Base-by-base conservation (phyloP, 2,329 filamentous ascomycete species). In the Talaromyces sp. region DNA sequence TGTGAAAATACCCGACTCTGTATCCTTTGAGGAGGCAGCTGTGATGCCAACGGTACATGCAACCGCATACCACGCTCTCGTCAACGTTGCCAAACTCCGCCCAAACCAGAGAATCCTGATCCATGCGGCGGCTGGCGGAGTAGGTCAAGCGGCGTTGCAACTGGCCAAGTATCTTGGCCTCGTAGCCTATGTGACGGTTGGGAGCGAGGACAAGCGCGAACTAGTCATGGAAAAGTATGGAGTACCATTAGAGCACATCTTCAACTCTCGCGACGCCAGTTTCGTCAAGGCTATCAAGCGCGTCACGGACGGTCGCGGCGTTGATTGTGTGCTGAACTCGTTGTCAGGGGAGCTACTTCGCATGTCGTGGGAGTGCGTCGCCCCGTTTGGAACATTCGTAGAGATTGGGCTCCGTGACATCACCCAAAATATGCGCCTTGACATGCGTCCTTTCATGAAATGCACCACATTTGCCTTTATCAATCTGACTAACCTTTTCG, bases 261-360 rank as follows among this genome's bases (percentile, higher is more conserved):
- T 80, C 67, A 65, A 64, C 13, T 74, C 70, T 1, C 69, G 72
- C 0, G 63, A 69, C 57, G 11, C 45, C 3, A 52, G 61, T 2
- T 79, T 79, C 59, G 50, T 54, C 1, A 19, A 61, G 0, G 69
- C 66, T 3, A 49, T 78, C 10, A 66, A 71, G 63, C 10, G 50
- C 1, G 63, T 58, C 1, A 79, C 76, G 0, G 63, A 69, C 11
- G 72, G 72, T 3, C 45, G 63, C 2, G 77, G 77, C 3, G 74
- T 78, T 22, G 77, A 79, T 66, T 39, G 76, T 0, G 70, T 77
- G 2, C 62, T 73, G 13, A 73, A 73, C 56, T 70, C 67, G 1
- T 66, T 72, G 0, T 57, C 67, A 1, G 71, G 71, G 5, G 69
- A 69, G 13, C 56, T 65, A 6, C 37, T 73, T 2, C 67, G 65